Conservation (phyloP, 768 basidiomycete species). For the Calocera cornea region DNA sequence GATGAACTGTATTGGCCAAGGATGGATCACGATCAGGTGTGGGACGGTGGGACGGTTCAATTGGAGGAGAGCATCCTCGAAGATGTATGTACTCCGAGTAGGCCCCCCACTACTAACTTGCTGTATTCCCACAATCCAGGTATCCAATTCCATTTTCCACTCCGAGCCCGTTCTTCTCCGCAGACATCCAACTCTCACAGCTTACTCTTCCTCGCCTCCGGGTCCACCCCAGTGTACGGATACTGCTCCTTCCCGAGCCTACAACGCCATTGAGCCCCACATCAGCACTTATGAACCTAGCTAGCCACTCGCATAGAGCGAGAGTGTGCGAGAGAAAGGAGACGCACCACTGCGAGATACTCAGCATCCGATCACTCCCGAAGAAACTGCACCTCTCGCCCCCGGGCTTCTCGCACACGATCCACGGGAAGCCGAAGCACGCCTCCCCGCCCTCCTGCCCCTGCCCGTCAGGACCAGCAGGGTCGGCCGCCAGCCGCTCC, state of each 20-base stretch:
- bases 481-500: neutral
- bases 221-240: neutral
- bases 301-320: too few relatives aligned
- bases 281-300: too few relatives aligned
- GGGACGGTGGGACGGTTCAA: too few relatives aligned
- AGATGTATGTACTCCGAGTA: too few relatives aligned
- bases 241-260: conserved; percentile 2
- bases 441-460: too few relatives aligned
- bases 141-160: neutral
- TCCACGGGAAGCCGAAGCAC: conserved; percentile 10
- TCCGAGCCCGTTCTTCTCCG: neutral
- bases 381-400: neutral
- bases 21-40: too few relatives aligned
- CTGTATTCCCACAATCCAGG: too few relatives aligned
- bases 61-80: too few relatives aligned
- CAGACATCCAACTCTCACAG: neutral
- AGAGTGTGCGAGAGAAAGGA: too few relatives aligned
- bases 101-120: too few relatives aligned
- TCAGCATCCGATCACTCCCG: neutral
- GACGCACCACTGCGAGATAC: neutral
- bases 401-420: conserved; percentile 10
- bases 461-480: too few relatives aligned
- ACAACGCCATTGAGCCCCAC: neutral
- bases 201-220: neutral
- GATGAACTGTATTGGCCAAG: too few relatives aligned